These are phyloP conservation scores for Pyrus communis DNA, from an alignment of 306 rosid genomes.

Conservation along the genomic window DNA sequence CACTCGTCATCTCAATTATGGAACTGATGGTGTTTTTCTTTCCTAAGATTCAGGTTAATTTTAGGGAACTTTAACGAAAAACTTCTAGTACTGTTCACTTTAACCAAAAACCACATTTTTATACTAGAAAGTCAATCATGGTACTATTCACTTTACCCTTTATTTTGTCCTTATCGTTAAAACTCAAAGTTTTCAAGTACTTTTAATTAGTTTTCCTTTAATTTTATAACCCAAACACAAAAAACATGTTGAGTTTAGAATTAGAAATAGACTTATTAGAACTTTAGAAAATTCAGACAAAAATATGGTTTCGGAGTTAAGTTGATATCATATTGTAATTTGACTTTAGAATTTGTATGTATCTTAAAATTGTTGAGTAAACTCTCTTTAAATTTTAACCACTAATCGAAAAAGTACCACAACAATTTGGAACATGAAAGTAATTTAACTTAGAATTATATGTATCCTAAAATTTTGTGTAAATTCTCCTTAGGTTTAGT, in stretches of 20 bases:
- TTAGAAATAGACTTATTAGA: not conserved
- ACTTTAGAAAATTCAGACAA: too few species aligned
- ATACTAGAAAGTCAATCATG: too few species aligned
- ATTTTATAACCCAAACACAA: not conserved
- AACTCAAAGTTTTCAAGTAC: too few species aligned
- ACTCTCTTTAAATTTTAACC: not conserved
- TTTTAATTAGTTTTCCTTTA: not conserved
- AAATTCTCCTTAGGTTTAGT: not conserved
- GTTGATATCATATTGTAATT: not conserved
- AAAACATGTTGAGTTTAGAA: not conserved
- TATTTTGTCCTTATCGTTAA: too few species aligned
- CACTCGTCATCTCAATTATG: conserved; percentile 23
- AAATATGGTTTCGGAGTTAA: not conserved
- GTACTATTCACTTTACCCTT: too few species aligned
- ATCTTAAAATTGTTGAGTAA: not conserved
- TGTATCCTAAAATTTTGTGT: not conserved
- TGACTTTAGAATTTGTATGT: not conserved
- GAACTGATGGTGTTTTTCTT: not conserved
- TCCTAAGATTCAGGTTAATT: not conserved
- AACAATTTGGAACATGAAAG: too few species aligned
- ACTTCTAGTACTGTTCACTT: too few species aligned
- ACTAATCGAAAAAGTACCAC: too few species aligned
- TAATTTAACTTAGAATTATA: too few species aligned
- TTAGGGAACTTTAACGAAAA: too few species aligned
- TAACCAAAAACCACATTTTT: too few species aligned